Base-by-base conservation (phyloP, 768 basidiomycete species). In the Lactarius deliciosus region DNA sequence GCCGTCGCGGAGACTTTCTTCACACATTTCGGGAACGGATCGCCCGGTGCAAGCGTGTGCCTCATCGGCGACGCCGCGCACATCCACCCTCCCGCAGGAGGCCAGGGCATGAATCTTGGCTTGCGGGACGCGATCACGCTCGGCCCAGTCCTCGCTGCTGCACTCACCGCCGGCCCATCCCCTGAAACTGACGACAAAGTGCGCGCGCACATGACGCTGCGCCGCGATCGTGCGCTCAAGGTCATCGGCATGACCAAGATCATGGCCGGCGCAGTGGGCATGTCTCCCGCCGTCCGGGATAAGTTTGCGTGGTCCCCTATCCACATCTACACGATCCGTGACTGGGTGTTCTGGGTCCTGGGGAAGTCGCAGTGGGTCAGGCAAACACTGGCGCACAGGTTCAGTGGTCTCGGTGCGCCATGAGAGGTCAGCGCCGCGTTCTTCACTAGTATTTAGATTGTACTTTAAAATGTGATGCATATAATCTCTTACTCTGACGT, bases 51-150 rank as follows among this genome's bases (percentile, higher is more conserved):
- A 16, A 66, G 64, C 13, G 60, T 75, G 6, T 45, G 64, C n/a
- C 70, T 83, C 43, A 50, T 80, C 8, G 81, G 81, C 5, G 81
- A 83, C 68, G 82, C 84, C 5, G 84, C 84, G 38, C 82, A 79
- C 68, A 80, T 85, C 56, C 85, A 84, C 64, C 81, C 84, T 0
- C 85, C 84, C 28, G 76, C 79, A 7, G 85, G 84, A 1, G 85
- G 85, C 1, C 83, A 84, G 62, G 85, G 84, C 13, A 82, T 86
- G 83, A 84, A 85, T 67, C 78, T 85, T n/a, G 82, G 84, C 6
- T 74, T 86, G n/a, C 78, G 83, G 18, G 85, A 86, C 66, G 83
- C 81, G 8, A 72, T 84, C 25, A 75, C 76, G 57, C 77, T 85
- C 4, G 83, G 79, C 6, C 76, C 79, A n/a, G 78, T 71, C 8